Conservation (phyloP, 1,139 yeast species). For the Kazachstania sp. region DNA sequence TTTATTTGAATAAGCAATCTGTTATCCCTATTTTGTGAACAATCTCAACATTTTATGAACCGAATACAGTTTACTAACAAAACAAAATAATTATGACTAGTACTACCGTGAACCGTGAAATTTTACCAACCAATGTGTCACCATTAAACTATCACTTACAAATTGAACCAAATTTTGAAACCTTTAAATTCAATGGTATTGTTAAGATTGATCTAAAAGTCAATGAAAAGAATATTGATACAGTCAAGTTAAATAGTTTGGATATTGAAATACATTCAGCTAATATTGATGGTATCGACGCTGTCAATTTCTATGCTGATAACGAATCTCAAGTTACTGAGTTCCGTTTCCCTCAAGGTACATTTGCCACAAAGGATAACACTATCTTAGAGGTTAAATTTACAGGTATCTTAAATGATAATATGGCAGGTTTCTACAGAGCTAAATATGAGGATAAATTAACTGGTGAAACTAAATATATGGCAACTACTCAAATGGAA, state of each 20-base stretch:
- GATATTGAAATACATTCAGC: conserved; percentile 58
- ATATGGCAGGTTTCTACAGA: conserved; percentile 76
- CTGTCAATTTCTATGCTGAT: conserved; percentile 33
- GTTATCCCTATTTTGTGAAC: too few relatives aligned
- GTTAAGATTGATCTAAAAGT: conserved; percentile 60
- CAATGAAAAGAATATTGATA: conserved; percentile 33
- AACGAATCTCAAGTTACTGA: conserved; percentile 56
- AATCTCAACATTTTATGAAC: too few relatives aligned
- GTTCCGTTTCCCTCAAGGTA: conserved; percentile 44
- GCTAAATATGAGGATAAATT: conserved; percentile 57
- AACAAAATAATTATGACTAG: conserved; percentile 5
- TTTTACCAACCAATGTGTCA: conserved; percentile 62
- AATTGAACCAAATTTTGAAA: conserved; percentile 64
- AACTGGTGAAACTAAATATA: conserved; percentile 51
- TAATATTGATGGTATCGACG: conserved; percentile 31
- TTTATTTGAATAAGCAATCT: too few relatives aligned
- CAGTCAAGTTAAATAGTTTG: conserved; percentile 42
- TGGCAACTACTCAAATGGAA: conserved; percentile 79
- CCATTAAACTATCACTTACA: conserved; percentile 65
- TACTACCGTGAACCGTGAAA: conserved; percentile 40
- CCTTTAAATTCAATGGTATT: conserved; percentile 61
- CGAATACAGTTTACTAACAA: neutral
- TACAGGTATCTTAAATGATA: conserved; percentile 64
- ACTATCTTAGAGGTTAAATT: conserved; percentile 46
- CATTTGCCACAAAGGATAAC: conserved; percentile 30